phyloP scores from a whole-genome alignment of 108 stramenopile species.

The Cyclotella choctawhatcheeana region DNA sequence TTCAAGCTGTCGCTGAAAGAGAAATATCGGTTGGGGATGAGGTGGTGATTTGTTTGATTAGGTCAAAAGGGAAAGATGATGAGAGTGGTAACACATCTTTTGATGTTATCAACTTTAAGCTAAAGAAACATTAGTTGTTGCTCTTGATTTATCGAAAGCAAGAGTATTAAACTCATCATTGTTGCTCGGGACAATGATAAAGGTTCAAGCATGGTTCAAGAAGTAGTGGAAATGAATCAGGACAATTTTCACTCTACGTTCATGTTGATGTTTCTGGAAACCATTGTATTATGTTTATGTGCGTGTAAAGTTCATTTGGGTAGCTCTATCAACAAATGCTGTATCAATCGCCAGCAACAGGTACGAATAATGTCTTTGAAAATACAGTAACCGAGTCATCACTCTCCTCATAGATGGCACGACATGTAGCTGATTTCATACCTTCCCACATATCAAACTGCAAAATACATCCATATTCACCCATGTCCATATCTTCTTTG shows the following conservation, averaged over 20 bases:
- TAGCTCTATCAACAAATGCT: neutral
- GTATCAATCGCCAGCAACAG: neutral
- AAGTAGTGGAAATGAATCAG: no score
- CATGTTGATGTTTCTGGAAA: no score
- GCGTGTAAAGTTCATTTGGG: no score
- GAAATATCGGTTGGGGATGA: conserved; percentile 85
- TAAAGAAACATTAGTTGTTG: conserved; percentile 21
- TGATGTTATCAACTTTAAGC: conserved; percentile 13
- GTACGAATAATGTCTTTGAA: conserved; percentile 35
- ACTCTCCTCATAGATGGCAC: conserved; percentile 45
- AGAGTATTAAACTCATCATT: no score
- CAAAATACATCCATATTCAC: conserved; percentile 40
- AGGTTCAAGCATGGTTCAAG: no score
- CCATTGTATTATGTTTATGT: no score
- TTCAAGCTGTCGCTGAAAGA: conserved; percentile 83
- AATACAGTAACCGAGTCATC: conserved; percentile 30
- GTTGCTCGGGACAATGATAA: no score
- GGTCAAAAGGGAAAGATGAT: neutral
- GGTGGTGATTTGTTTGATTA: conserved; percentile 71
- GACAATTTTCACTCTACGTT: no score
- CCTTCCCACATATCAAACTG: conserved; percentile 31
- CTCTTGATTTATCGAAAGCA: no score
- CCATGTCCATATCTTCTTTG: conserved; percentile 54
- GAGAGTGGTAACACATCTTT: neutral
- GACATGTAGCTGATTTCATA: conserved; percentile 30